Evolutionary conservation across 306 rosid species (phyloP), one percentile per base, ranked within the genome.

Genomic region (Fragaria vesca): DNA sequence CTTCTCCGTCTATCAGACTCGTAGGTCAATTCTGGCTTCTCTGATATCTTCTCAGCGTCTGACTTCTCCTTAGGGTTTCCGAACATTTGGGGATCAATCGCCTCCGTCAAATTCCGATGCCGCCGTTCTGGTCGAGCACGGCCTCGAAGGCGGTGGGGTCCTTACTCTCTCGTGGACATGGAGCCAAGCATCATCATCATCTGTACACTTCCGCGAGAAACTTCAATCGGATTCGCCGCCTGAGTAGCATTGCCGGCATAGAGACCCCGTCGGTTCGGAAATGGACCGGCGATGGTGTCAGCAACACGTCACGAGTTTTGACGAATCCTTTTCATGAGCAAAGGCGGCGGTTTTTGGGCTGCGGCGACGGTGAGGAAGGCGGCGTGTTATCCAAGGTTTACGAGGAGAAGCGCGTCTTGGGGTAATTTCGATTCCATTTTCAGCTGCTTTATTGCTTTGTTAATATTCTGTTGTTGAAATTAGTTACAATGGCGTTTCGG

Each of bases 301-400:
- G 55, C 20, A 30, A 57, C 68, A 36, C 55, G 48, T 62, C 77
- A 9, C 71, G 85, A 62, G 72, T 69, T 24, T 79, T 60, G 10
- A 69, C 43, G 45, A 61, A 77, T 66, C 66, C 45, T 66, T 76
- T 45, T 61, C 60, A 26, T 66, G 65, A 81, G 20, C 97, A 91
- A 72, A 72, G 77, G 73, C 85, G 97, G 79, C 84, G 60, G 66
- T 93, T 96, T 79, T 87, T 96, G 69, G 99, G 99, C 54, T 84
- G 92, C 67, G 99, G 97, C 32, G 97, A 96, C 46, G 96, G 98
- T 45, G 94, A 88, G 34, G 99, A 95, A 83, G 91, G 85, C 69
- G 47, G 84, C 52, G 87, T 87, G 81, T 82, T 96, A 0, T 87
- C 94, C 74, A 93, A 84, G 83, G 82, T 80, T 70, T 91, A 93